These are phyloP conservation scores for Candida pseudoglaebosa DNA, from an alignment of 805 yeast species.

Conservation along the genomic window DNA sequence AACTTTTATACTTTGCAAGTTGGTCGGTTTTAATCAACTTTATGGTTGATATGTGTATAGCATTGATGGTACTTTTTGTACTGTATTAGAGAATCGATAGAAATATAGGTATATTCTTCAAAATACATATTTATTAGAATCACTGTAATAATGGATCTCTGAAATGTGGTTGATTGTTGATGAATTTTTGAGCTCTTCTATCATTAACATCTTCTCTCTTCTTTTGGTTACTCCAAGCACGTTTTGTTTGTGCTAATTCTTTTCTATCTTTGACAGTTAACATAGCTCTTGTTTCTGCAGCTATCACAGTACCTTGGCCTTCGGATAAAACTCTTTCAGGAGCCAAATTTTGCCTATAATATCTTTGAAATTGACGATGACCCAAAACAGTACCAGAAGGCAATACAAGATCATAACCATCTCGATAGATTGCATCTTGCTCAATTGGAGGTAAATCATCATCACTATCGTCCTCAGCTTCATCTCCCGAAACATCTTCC, in stretches of 20 bases:
- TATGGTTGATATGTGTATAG: conserved; percentile 43
- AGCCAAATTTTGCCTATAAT: conserved; percentile 41
- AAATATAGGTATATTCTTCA: conserved; percentile 4
- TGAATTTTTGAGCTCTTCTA: conserved; percentile 60
- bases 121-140: conserved; percentile 2
- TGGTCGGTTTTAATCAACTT: conserved; percentile 60
- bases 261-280: conserved; percentile 36
- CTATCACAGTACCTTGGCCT: conserved; percentile 47
- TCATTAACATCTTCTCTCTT: conserved; percentile 50
- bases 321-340: conserved; percentile 41
- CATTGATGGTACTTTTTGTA: conserved; percentile 9
- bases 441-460: conserved; percentile 24
- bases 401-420: conserved; percentile 37
- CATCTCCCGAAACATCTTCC: conserved; percentile 37
- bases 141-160: conserved; percentile 40
- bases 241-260: conserved; percentile 41
- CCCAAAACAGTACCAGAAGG: conserved; percentile 43
- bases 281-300: conserved; percentile 51
- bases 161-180: conserved; percentile 77
- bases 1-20: conserved; percentile 69
- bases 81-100: conserved; percentile 7
- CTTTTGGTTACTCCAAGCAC: conserved; percentile 57
- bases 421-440: conserved; percentile 27
- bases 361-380: conserved; percentile 40
- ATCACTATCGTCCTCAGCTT: conserved; percentile 18